Base-by-base conservation (phyloP, 2,329 filamentous ascomycete species). In the Xylaria sp. region DNA sequence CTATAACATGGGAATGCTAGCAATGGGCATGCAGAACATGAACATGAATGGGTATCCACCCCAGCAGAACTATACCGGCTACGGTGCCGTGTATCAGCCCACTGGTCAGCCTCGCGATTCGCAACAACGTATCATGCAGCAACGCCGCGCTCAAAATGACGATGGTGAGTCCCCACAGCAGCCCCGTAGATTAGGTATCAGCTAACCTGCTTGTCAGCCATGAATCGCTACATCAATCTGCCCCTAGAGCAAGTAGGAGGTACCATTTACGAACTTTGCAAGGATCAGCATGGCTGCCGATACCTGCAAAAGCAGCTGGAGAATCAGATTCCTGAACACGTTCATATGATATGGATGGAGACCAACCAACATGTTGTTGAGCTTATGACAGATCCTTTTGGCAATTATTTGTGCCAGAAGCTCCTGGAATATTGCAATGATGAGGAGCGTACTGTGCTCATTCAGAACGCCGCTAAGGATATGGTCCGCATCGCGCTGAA, bases 401-500 rank as follows among this genome's bases (percentile, higher is more conserved):
- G 96, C 79, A 99, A 99, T 85, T 99, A 99, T 81, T 90, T 99
- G 73, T 98, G 95, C 85, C 96, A 99, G 85, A 99, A 98, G 87
- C 85, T 99, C 70, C 88, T 99, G 36, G 96, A 99, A 82, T 97
- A 91, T 80, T 95, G 93, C 82, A 97, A 93, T 78, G 93, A 98
- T 77, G 93, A 97, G 60, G 95, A 99, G 84, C 93, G 96, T 72
- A 98, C 95, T 62, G 89, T 90, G 50, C 88, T 99, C 70, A 97
- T 99, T 75, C 90, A 94, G 80, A 97, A 97, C 75, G 94, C 96
- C 46, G 89, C 93, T 20, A 87, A 90, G 61, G 90, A 95, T 71
- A 93, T 99, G 85, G 93, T 97, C 28, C 91, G 91, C 75, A 97
- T 99, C 77, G 96, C 96, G 30, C 84, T 98, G 68, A 98, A 99